Base-by-base conservation (phyloP, 805 yeast species). In the Tetrapisispora iriomotensis region DNA sequence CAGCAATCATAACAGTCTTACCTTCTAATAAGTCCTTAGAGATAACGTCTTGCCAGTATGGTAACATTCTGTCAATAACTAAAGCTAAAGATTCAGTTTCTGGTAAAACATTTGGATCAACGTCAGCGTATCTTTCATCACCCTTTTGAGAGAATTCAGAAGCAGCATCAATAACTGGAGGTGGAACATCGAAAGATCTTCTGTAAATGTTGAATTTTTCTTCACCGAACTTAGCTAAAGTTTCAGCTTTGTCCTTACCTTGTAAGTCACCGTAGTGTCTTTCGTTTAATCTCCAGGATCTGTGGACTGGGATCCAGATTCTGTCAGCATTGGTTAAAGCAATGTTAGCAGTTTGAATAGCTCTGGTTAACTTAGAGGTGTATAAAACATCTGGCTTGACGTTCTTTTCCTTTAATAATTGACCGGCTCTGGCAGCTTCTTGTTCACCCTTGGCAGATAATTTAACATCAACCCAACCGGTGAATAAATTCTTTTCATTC, bases 211-310 rank as follows among this genome's bases (percentile, higher is more conserved):
- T 86, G 86, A 90, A 90, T 71, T 86, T 77, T 66, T 86, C 96
- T 58, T 76, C 69, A 62, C 97, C 97, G 71, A 76, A 88, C 58
- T 76, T 67, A 59, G 77, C 88, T 62, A 87, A 75, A 52, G 95
- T 82, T 58, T 74, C 88, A 54, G 96, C 96, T 75, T 88, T 88
- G 75, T 90, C 94, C 74, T 90, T 87, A 67, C 97, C 97, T 73
- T 90, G 96, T 61, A 88, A 77, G 55, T 86, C 96, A 77, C 97
- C 97, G 74, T 88, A 88, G 71, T 88, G 96, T 77, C 97, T 92
- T 75, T 88, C 97, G 74, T 88, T 88, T 66, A 88, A 77, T 77
- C 96, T 83, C 96, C 96, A 90, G 41, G 90, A 76, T 75, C 96
- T 84, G 68, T 80, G 77, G 58, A 83, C 94, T 60, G 94, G 95